These are phyloP conservation scores for Graphium sp. DNA, from an alignment of 2,329 filamentous ascomycete species.

Conservation along the genomic window DNA sequence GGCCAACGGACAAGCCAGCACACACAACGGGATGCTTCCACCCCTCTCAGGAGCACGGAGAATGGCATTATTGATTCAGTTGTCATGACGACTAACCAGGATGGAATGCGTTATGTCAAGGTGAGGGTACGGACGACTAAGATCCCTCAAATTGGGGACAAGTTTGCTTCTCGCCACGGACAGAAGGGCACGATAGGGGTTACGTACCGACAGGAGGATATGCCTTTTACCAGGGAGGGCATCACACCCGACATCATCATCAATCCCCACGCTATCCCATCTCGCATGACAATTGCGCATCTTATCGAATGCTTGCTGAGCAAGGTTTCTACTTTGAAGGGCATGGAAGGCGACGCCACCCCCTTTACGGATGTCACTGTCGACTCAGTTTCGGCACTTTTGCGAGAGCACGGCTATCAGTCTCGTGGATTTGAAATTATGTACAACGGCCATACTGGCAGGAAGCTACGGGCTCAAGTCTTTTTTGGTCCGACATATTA, in stretches of 20 bases:
- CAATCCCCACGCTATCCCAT: conserved; percentile 98
- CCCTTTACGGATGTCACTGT: conserved; percentile 97
- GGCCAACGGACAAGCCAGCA: conserved; percentile 83
- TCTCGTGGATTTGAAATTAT: conserved; percentile 95
- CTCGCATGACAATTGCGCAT: conserved; percentile 99
- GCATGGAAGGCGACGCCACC: conserved; percentile 91
- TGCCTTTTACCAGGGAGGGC: conserved; percentile 91
- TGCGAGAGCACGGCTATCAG: conserved; percentile 85
- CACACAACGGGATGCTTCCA: conserved; percentile 89
- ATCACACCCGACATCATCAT: conserved; percentile 93
- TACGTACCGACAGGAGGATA: conserved; percentile 93
- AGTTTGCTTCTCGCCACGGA: conserved; percentile 97
- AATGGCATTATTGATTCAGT: conserved; percentile 94
- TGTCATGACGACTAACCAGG: conserved; percentile 82
- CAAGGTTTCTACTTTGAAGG: conserved; percentile 86
- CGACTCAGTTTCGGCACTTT: conserved; percentile 72
- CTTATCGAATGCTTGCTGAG: conserved; percentile 97
- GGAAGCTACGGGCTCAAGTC: conserved; percentile 82
- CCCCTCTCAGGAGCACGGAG: conserved; percentile 84
- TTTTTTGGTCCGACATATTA: conserved; percentile 98
- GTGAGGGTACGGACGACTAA: conserved; percentile 95
- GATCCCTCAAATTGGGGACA: conserved; percentile 96
- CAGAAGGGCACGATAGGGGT: conserved; percentile 99
- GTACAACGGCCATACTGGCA: conserved; percentile 96
- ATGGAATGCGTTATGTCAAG: conserved; percentile 92